Base-by-base conservation (phyloP, 176 grass and related monocot genomes). In the Microstegium vimineum region DNA sequence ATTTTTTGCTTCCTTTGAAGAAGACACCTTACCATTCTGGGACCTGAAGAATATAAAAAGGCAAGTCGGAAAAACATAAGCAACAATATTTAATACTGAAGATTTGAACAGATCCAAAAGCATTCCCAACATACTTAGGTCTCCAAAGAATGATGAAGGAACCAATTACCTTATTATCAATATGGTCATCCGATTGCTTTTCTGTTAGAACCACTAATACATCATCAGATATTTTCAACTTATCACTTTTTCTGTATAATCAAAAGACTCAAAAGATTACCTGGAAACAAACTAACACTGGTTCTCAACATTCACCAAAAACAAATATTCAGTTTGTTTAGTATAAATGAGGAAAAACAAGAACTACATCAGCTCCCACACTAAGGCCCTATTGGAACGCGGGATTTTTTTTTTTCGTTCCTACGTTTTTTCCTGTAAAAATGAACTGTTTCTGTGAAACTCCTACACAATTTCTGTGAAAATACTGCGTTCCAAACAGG, bases 1-100 rank as follows among this genome's bases (percentile, higher is more conserved):
- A 71, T 56, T 54, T 5, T 64, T 16, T 35, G 66, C 71, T 26
- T 85, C 40, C 10, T 81, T 84, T 32, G 70, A 54, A 63, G 78
- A 60, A 80, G 40, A 5, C n/a, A 34, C 20, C 79, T 85, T 80
- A 63, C 71, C 59, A 68, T 52, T 75, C 51, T 75, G 13, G 40
- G 40, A 75, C 17, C 76, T 81, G 49, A 68, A 84, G 17, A 87
- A 33, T 28, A 62, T n/a, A 77, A 77, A 71, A 71, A 37, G 52
- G 38, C 18, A 33, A 43, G 41, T 52, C 42, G 68, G 38, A 11
- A 28, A 71, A 72, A 31, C 42, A 77, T 71, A 27, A 64, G 23
- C 41, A 71, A 31, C 41, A 11, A 71, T 71, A 62, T 71, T 52
- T 25, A 15, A 71, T 70, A 49, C 12, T 18, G 20, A 77, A 71